A percentile compares a stretch with the other conserved stretches of the same genome.
Evolutionary conservation across 2,329 filamentous ascomycete species (phyloP).

Genomic region (Alternaria viburni): DNA sequence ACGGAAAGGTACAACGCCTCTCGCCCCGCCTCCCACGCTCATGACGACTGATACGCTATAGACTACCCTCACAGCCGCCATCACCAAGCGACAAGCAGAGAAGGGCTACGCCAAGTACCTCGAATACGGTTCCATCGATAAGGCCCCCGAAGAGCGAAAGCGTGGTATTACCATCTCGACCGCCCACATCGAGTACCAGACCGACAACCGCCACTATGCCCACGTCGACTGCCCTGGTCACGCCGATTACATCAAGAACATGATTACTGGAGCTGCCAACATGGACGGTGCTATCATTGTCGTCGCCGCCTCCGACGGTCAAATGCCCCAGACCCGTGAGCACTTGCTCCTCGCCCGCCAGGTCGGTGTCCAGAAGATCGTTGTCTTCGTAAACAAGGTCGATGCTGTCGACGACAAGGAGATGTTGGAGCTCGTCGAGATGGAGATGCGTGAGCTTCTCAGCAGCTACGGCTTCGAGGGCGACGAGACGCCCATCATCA

Average conservation of each 20-base stretch:
- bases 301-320: slow-evolving; percentile 95
- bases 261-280: slow-evolving; percentile 99
- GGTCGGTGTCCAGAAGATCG: slow-evolving; percentile 96
- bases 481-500: slow-evolving; percentile 94
- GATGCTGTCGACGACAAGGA: slow-evolving; percentile 97
- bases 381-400: slow-evolving; percentile 99
- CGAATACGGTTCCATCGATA: slow-evolving; percentile 98
- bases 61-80: slow-evolving; percentile 98
- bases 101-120: slow-evolving; percentile 95
- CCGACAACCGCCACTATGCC: slow-evolving; percentile 93
- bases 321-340: slow-evolving; percentile 99
- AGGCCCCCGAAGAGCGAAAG: slow-evolving; percentile 98
- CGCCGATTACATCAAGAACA: slow-evolving; percentile 99
- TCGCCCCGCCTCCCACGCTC: slow-evolving; percentile 17
- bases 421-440: slow-evolving; percentile 99
- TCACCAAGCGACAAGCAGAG: slow-evolving; percentile 96
- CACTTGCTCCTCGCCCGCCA: slow-evolving; percentile 97
- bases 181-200: slow-evolving; percentile 97
- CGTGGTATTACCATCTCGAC: slow-evolving; percentile 99
- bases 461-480: slow-evolving; percentile 94
- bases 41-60: slow-evolving; percentile 49
- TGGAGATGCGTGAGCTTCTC: slow-evolving; percentile 99
- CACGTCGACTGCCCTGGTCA: slow-evolving; percentile 99
- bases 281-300: slow-evolving; percentile 99
- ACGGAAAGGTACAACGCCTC: slow-evolving; percentile 78